Evolutionary conservation across 1,284 basidiomycete genomes (phyloP).

Genomic region (Austroboletus niveus): DNA sequence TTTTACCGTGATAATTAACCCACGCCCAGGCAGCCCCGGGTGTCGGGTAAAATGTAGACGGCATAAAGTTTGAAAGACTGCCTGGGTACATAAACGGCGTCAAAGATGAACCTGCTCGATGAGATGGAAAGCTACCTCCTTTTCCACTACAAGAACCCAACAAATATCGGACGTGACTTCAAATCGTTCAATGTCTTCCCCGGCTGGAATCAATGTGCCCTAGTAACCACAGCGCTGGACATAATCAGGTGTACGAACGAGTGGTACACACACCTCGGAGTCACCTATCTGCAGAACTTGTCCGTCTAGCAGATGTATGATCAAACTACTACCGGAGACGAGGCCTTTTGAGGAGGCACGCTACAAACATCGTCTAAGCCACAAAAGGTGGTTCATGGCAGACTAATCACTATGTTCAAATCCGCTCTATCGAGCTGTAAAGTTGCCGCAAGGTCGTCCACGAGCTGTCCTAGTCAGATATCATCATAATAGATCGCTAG

Average conservation of each 20-base stretch:
- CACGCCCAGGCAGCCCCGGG: conserved; percentile 50
- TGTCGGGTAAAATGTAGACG: conserved; percentile 51
- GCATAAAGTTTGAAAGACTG: conserved; percentile 83
- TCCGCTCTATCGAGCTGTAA: conserved; percentile 70
- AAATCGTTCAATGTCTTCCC: conserved; percentile 66
- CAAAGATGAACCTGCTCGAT: not conserved
- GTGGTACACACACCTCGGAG: conserved; percentile 47
- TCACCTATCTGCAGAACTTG: conserved; percentile 50
- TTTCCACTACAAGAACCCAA: conserved; percentile 89
- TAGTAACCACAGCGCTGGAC: conserved; percentile 28
- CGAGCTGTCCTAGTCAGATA: conserved; percentile 52
- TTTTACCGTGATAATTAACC: conserved; percentile 69
- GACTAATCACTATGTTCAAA: conserved; percentile 67
- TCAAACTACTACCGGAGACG: conserved; percentile 65
- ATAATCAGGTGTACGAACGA: not conserved
- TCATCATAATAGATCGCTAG: not conserved
- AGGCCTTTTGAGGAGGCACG: conserved; percentile 87
- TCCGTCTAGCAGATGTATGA: conserved; percentile 56
- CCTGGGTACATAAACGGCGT: conserved; percentile 46
- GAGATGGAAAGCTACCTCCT: conserved; percentile 61
- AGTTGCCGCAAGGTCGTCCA: conserved; percentile 86
- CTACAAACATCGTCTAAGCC: conserved; percentile 39
- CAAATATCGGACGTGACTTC: conserved; percentile 49
- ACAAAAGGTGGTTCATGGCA: not conserved
- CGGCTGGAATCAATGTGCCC: conserved; percentile 74